phyloP scores from a whole-genome alignment of 2,329 filamentous ascomycete genomes.

The Mariannaea sp. region DNA sequence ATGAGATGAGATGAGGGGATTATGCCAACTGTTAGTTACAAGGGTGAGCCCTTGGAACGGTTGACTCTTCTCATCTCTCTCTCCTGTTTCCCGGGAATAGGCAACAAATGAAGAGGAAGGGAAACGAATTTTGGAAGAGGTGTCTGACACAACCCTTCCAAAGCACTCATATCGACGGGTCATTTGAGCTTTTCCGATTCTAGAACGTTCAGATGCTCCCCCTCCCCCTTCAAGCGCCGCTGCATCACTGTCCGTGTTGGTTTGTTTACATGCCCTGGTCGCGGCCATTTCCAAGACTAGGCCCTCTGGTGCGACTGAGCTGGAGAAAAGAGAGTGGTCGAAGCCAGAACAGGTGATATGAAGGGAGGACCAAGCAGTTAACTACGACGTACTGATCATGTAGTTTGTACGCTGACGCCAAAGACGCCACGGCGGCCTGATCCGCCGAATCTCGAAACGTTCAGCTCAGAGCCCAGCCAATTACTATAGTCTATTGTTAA shows the following conservation, averaged over 20 bases:
- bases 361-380: slow-evolving; percentile 23
- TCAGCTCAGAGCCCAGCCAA: slow-evolving; percentile 6
- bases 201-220: background rate
- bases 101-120: background rate
- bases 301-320: slow-evolving; percentile 3
- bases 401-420: slow-evolving; percentile 15
- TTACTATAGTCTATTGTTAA: slow-evolving; percentile 8
- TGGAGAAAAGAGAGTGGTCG: slow-evolving; percentile 16
- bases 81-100: background rate
- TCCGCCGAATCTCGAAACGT: slow-evolving; percentile 17
- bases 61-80: background rate
- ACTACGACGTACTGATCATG: too few species aligned
- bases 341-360: slow-evolving; percentile 23
- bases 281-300: slow-evolving; percentile 22
- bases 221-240: slow-evolving; percentile 16
- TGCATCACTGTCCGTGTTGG: slow-evolving; percentile 28
- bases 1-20: slow-evolving; percentile 4
- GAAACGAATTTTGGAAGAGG: slow-evolving; percentile 5
- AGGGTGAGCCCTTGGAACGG: background rate
- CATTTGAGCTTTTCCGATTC: too few species aligned
- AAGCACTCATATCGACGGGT: slow-evolving; percentile 11
- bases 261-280: slow-evolving; percentile 25
- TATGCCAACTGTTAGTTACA: background rate
- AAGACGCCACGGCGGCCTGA: slow-evolving; percentile 17
- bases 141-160: slow-evolving; percentile 10